These are phyloP conservation scores for Uromyces viciae-fabae DNA, from an alignment of 1,284 basidiomycete species.

Conservation along the genomic window DNA sequence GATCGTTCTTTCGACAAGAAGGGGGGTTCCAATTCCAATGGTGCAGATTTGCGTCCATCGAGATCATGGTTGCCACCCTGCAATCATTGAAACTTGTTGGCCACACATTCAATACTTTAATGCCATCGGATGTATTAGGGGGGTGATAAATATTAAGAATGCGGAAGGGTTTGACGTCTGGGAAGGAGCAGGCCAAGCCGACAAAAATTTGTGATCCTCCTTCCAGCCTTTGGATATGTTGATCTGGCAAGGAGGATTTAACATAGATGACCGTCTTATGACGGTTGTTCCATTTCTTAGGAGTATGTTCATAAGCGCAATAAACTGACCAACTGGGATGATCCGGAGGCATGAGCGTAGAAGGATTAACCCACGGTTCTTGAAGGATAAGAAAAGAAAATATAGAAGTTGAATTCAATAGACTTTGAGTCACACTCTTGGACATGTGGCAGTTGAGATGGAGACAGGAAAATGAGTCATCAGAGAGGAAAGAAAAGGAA, in stretches of 20 bases:
- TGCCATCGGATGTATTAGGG: background rate
- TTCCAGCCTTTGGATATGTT: background rate
- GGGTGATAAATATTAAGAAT: conserved; percentile 1
- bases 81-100: background rate
- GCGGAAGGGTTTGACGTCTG: background rate
- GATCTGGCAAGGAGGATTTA: background rate
- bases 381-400: background rate
- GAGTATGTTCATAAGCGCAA: background rate
- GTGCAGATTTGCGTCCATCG: conserved; percentile 13
- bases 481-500: no score
- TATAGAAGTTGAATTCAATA: background rate
- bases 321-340: background rate
- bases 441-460: background rate
- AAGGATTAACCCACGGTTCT: background rate
- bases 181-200: no score
- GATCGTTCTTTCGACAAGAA: background rate
- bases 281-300: background rate
- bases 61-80: background rate
- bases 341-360: no score
- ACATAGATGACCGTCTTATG: background rate
- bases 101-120: background rate
- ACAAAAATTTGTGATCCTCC: no score
- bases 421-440: background rate
- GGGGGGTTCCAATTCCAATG: conserved; percentile 3
- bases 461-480: background rate